phyloP scores from a whole-genome alignment of 805 yeast genomes.

The Candida maesae region DNA sequence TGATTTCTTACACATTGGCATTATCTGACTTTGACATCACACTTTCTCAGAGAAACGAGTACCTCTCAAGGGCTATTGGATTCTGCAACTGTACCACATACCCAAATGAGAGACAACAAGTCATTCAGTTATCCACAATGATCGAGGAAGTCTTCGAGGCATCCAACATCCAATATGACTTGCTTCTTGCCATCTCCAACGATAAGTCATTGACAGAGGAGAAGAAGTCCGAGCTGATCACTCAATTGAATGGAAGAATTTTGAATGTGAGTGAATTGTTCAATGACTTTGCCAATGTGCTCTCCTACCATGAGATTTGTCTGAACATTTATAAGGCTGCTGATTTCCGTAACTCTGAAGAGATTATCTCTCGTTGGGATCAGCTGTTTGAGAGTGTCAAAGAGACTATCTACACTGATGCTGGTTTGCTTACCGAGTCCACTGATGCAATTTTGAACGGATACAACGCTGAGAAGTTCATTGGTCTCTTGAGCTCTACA shows the following conservation, averaged over 20 bases:
- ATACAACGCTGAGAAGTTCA: conserved; percentile 13
- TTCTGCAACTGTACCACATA: conserved; percentile 84
- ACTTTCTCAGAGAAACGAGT: conserved; percentile 77
- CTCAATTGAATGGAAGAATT: conserved; percentile 58
- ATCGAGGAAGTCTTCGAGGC: conserved; percentile 83
- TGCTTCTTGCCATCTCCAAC: conserved; percentile 39
- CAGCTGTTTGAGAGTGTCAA: conserved; percentile 47
- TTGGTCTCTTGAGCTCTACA: conserved; percentile 21
- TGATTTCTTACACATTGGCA: conserved; percentile 68
- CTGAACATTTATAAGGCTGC: conserved; percentile 75
- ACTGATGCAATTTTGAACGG: conserved; percentile 4
- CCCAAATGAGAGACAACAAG: conserved; percentile 69
- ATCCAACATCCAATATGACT: conserved; percentile 72
- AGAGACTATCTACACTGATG: conserved; percentile 12
- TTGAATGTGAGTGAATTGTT: conserved; percentile 73
- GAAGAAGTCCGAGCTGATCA: conserved; percentile 47
- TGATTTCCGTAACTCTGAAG: conserved; percentile 81
- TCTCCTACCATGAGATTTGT: conserved; percentile 83
- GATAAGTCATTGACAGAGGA: conserved; percentile 48
- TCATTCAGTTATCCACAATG: conserved; percentile 62
- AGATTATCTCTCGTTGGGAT: conserved; percentile 78
- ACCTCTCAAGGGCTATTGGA: conserved; percentile 86
- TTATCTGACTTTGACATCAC: conserved; percentile 66
- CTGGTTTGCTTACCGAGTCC: not conserved
- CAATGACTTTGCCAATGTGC: conserved; percentile 82